These are phyloP conservation scores for Aspergillus conjunctus DNA, from an alignment of 495 filamentous ascomycete species.

Conservation along the genomic window DNA sequence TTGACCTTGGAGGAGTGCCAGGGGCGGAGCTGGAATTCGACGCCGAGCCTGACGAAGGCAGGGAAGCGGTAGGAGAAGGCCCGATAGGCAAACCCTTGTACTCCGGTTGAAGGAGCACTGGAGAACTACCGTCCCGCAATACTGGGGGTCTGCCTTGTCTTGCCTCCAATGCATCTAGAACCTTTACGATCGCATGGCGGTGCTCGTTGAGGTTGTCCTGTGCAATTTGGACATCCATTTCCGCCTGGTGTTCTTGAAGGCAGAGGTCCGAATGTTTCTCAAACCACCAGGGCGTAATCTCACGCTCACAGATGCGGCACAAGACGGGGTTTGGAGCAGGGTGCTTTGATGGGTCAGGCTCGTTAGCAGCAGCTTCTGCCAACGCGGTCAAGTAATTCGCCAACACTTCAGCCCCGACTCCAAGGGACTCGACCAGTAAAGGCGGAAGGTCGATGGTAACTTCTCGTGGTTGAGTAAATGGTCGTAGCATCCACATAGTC, in stretches of 20 bases:
- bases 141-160: constrained; percentile 66
- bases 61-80: constrained; percentile 55
- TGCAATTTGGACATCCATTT: constrained; percentile 94
- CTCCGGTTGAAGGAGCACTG: constrained; percentile 65
- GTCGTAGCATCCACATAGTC: constrained; percentile 99
- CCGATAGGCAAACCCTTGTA: constrained; percentile 92
- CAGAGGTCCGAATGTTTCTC: constrained; percentile 98
- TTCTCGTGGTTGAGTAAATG: constrained; percentile 83
- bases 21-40: constrained; percentile 72
- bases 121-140: constrained; percentile 56
- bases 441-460: constrained; percentile 92
- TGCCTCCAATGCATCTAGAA: constrained; percentile 88
- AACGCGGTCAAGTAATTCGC: constrained; percentile 89
- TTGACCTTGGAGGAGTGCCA: constrained; percentile 67
- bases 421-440: constrained; percentile 89
- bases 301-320: constrained; percentile 95
- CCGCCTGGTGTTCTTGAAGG: constrained; percentile 90
- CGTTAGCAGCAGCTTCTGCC: constrained; percentile 81
- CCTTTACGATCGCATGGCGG: constrained; percentile 91
- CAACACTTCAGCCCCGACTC: constrained; percentile 91
- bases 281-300: constrained; percentile 99
- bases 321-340: constrained; percentile 88
- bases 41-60: constrained; percentile 59
- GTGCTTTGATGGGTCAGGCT: constrained; percentile 83
- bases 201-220: constrained; percentile 94